A percentile compares a stretch with the other conserved stretches of the same genome.
These are phyloP conservation scores for Curvularia sp. DNA, from an alignment of 2,329 filamentous ascomycete genomes.

Conservation along the genomic window DNA sequence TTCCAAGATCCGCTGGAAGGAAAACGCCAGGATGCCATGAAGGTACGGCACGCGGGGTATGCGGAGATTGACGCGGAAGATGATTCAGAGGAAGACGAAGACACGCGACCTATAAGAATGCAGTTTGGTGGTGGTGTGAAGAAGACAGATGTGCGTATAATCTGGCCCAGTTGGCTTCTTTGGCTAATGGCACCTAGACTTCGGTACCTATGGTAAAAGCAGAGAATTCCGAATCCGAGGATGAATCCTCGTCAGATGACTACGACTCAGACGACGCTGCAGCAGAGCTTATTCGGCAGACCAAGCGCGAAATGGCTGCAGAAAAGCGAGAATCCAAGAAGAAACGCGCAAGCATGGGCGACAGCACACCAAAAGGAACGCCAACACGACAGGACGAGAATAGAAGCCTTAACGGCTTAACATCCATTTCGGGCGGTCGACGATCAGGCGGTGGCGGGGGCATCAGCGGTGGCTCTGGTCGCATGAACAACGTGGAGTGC, in stretches of 20 bases:
- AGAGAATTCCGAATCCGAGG: slow-evolving; percentile 36
- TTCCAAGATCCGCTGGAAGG: slow-evolving; percentile 56
- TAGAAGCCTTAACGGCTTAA: slow-evolving; percentile 66
- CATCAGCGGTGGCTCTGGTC: slow-evolving; percentile 16
- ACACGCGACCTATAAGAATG: slow-evolving; percentile 49
- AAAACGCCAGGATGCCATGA: slow-evolving; percentile 49
- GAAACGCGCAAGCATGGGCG: slow-evolving; percentile 58
- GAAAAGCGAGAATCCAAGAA: slow-evolving; percentile 54
- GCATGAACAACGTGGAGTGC: slow-evolving; percentile 59
- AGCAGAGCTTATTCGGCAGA: slow-evolving; percentile 55
- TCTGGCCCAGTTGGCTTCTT: not conserved
- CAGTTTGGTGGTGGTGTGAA: slow-evolving; percentile 61
- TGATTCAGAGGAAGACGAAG: slow-evolving; percentile 45
- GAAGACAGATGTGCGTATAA: slow-evolving; percentile 22
- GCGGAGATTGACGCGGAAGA: slow-evolving; percentile 58
- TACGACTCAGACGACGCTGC: slow-evolving; percentile 54
- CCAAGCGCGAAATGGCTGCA: slow-evolving; percentile 55
- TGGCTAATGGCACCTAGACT: slow-evolving; percentile 32
- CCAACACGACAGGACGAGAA: slow-evolving; percentile 71
- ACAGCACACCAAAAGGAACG: slow-evolving; percentile 59
- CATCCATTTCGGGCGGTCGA: slow-evolving; percentile 65
- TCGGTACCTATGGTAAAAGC: slow-evolving; percentile 28
- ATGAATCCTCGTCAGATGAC: slow-evolving; percentile 47
- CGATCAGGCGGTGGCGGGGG: slow-evolving; percentile 23
- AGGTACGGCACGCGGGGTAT: slow-evolving; percentile 68